These are phyloP conservation scores for Epichloe aotearoae DNA, from an alignment of 2,329 filamentous ascomycete species.

Conservation along the genomic window DNA sequence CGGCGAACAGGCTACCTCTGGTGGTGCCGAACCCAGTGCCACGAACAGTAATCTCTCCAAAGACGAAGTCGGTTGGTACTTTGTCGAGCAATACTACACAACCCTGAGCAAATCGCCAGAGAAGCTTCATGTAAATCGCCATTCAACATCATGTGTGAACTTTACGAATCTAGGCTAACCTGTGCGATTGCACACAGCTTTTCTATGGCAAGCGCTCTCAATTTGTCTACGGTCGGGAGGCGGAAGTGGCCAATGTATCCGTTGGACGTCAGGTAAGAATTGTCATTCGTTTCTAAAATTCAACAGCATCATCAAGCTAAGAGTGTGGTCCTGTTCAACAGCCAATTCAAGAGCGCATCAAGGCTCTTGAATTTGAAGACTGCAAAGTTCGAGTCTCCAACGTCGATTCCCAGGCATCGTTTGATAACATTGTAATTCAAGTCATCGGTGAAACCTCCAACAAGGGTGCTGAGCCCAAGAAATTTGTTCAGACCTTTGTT, in stretches of 20 bases:
- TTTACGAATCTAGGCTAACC: background rate
- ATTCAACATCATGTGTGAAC: background rate
- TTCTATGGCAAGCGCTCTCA: constrained; percentile 97
- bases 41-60: constrained; percentile 47
- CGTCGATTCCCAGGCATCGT: constrained; percentile 89
- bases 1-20: constrained; percentile 24
- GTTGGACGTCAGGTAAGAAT: constrained; percentile 65
- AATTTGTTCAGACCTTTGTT: constrained; percentile 96
- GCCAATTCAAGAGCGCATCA: constrained; percentile 91
- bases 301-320: constrained; percentile 6
- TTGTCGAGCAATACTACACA: constrained; percentile 98
- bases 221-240: constrained; percentile 84
- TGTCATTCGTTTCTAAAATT: background rate
- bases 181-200: constrained; percentile 33
- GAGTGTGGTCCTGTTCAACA: constrained; percentile 22
- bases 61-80: constrained; percentile 98
- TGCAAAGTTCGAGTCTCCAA: constrained; percentile 98
- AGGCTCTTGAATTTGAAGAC: constrained; percentile 84
- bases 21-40: constrained; percentile 20
- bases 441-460: constrained; percentile 97
- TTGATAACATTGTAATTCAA: constrained; percentile 89
- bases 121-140: constrained; percentile 61
- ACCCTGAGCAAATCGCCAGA: constrained; percentile 89
- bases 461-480: constrained; percentile 79
- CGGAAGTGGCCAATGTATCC: constrained; percentile 73